Percentiles rank a stretch among this genome's conserved stretches.
These are phyloP conservation scores for Glycine tomentella DNA, from an alignment of 306 rosid genomes.

Conservation along the genomic window DNA sequence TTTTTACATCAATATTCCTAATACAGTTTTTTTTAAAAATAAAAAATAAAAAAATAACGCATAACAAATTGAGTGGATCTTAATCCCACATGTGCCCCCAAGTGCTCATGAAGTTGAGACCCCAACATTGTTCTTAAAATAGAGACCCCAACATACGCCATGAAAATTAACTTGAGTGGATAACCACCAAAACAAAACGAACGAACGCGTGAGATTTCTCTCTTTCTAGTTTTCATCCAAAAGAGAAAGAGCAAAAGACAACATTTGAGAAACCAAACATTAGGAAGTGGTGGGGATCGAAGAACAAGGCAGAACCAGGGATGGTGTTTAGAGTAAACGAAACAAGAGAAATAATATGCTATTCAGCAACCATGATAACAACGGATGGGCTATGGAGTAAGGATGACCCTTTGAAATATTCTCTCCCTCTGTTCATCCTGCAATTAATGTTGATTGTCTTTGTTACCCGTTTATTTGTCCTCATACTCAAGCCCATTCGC, in stretches of 20 bases:
- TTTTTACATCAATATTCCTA: too few species aligned
- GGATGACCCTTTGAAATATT: constrained; percentile 77
- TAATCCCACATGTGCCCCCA: constrained; percentile 23
- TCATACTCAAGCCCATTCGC: constrained; percentile 81
- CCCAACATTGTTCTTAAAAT: constrained; percentile 41
- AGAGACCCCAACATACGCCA: constrained; percentile 44
- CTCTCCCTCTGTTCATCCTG: constrained; percentile 85
- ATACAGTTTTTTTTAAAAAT: too few species aligned
- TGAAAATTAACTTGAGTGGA: constrained; percentile 45
- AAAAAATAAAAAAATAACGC: not conserved
- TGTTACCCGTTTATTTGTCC: constrained; percentile 63
- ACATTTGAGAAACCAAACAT: too few species aligned
- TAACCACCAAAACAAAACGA: constrained; percentile 47
- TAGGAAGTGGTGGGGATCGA: too few species aligned
- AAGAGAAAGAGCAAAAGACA: too few species aligned
- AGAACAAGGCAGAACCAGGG: too few species aligned
- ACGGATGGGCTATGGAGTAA: constrained; percentile 84
- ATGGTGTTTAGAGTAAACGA: not conserved
- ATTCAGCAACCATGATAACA: constrained; percentile 77
- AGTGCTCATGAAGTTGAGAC: not conserved
- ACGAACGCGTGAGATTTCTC: constrained; percentile 17
- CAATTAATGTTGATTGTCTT: constrained; percentile 72
- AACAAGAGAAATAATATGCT: constrained; percentile 61
- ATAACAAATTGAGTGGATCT: constrained; percentile 11
- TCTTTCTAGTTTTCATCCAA: constrained; percentile 23